Percentiles rank a stretch among this genome's conserved stretches.
Evolutionary conservation across 441 rosid species (phyloP).

Genomic region (Daphne laureola): DNA sequence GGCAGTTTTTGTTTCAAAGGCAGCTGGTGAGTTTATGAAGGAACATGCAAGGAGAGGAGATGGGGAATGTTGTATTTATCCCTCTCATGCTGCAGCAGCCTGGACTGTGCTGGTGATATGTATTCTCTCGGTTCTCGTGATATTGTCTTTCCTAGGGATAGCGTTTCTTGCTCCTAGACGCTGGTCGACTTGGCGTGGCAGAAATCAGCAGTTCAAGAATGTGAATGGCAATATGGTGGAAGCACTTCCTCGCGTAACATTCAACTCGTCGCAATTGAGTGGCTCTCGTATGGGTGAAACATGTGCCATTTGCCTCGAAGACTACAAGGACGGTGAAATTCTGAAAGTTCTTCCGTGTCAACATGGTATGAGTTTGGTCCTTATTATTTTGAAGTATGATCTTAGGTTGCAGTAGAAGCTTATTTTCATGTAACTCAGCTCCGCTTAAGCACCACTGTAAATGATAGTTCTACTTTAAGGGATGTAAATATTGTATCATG

Average conservation of each 20-base stretch:
- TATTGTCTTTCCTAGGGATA: constrained; percentile 35
- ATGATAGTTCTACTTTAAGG: no score
- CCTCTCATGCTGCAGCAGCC: constrained; percentile 23
- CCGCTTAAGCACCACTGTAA: no score
- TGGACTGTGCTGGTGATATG: constrained; percentile 68
- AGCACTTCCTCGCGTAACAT: constrained; percentile 42
- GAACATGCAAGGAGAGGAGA: constrained; percentile 36
- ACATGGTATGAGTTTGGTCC: constrained; percentile 39
- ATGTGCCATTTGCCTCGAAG: constrained; percentile 76
- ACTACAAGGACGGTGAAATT: constrained; percentile 56
- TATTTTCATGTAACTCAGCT: background rate
- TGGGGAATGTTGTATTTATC: constrained; percentile 57
- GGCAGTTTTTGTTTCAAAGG: constrained; percentile 56
- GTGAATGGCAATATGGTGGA: constrained; percentile 42
- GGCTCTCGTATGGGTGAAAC: constrained; percentile 39
- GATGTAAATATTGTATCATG: no score
- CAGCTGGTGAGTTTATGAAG: constrained; percentile 43
- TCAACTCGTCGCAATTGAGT: constrained; percentile 24
- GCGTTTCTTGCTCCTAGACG: constrained; percentile 42
- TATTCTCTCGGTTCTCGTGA: constrained; percentile 38
- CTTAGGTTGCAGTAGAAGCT: constrained; percentile 1
- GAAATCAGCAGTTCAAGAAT: constrained; percentile 13
- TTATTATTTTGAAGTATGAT: constrained; percentile 4
- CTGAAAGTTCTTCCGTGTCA: constrained; percentile 69
- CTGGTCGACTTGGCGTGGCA: constrained; percentile 37